Conservation (phyloP, 192 early-diverging fungal genomes). For the Podila clonocystis region DNA sequence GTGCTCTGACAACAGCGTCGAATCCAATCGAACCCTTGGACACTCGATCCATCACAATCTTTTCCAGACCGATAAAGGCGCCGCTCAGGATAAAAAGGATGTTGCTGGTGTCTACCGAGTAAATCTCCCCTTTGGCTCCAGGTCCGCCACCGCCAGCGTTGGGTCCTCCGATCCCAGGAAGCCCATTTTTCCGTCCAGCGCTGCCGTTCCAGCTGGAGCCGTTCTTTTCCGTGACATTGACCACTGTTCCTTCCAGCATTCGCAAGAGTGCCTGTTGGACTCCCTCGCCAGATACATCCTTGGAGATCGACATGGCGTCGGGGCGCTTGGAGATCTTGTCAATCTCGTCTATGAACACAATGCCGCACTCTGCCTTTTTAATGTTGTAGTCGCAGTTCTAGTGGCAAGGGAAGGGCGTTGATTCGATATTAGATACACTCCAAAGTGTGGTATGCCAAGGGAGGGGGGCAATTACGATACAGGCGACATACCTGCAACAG, state of each 20-base stretch:
- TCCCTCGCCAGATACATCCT: slow-evolving; percentile 93
- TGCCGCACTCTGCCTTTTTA: slow-evolving; percentile 83
- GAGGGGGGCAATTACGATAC: not conserved
- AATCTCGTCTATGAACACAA: slow-evolving; percentile 94
- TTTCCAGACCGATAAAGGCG: slow-evolving; percentile 90
- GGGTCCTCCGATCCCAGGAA: slow-evolving; percentile 44
- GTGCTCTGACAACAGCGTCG: slow-evolving; percentile 64
- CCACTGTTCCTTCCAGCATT: slow-evolving; percentile 90
- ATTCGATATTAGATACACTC: not conserved
- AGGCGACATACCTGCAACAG: slow-evolving; percentile 70
- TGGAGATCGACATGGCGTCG: slow-evolving; percentile 76
- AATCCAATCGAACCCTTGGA: slow-evolving; percentile 88
- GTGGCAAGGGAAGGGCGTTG: not conserved
- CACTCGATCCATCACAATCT: slow-evolving; percentile 78
- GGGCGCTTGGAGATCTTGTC: slow-evolving; percentile 89
- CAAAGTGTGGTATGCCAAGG: too few relatives aligned
- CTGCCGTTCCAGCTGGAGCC: slow-evolving; percentile 57
- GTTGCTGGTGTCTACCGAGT: slow-evolving; percentile 89
- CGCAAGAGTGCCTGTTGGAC: slow-evolving; percentile 88
- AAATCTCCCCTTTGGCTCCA: slow-evolving; percentile 79
- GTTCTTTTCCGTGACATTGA: slow-evolving; percentile 86
- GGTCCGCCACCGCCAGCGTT: slow-evolving; percentile 35
- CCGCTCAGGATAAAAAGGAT: slow-evolving; percentile 92
- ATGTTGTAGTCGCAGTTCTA: slow-evolving; percentile 89
- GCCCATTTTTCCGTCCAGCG: slow-evolving; percentile 23